phyloP scores from a whole-genome alignment of 768 basidiomycete genomes.

The Hydnomerulius pinastri region DNA sequence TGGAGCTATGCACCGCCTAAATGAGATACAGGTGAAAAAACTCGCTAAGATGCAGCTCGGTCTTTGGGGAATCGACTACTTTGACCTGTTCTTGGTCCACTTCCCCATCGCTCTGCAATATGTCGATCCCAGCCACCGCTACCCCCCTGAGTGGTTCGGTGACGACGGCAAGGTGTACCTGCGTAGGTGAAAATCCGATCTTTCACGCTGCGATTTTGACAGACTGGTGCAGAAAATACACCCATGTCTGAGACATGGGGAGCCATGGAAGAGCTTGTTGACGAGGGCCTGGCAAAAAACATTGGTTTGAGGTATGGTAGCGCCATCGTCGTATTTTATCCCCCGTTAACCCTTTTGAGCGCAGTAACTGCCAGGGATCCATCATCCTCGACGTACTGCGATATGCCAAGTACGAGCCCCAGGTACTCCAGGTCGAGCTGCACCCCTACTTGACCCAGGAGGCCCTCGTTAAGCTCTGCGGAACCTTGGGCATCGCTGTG shows the following conservation, averaged over 20 bases:
- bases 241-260: slow-evolving; percentile 83
- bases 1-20: not conserved
- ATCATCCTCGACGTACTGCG: slow-evolving; percentile 75
- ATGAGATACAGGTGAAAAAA: slow-evolving; percentile 48
- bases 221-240: slow-evolving; percentile 48
- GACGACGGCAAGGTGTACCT: slow-evolving; percentile 71
- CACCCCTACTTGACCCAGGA: slow-evolving; percentile 59
- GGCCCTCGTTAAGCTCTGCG: slow-evolving; percentile 44
- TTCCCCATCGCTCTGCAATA: slow-evolving; percentile 85
- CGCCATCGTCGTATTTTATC: too few relatives aligned
- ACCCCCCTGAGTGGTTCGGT: slow-evolving; percentile 83
- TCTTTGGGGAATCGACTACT: slow-evolving; percentile 85
- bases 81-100: slow-evolving; percentile 80
- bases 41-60: slow-evolving; percentile 64
- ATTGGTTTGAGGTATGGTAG: slow-evolving; percentile 77
- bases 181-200: slow-evolving; percentile 40
- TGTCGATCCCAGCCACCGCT: slow-evolving; percentile 72
- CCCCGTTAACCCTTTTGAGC: slow-evolving; percentile 3
- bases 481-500: slow-evolving; percentile 47
- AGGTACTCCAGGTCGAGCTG: slow-evolving; percentile 61
- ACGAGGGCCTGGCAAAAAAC: slow-evolving; percentile 69
- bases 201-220: not conserved
- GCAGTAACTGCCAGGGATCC: slow-evolving; percentile 73
- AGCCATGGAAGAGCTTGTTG: slow-evolving; percentile 79
- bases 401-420: slow-evolving; percentile 67